phyloP scores from a whole-genome alignment of 1,139 yeast genomes.

The Debaryomyces singareniensis region DNA sequence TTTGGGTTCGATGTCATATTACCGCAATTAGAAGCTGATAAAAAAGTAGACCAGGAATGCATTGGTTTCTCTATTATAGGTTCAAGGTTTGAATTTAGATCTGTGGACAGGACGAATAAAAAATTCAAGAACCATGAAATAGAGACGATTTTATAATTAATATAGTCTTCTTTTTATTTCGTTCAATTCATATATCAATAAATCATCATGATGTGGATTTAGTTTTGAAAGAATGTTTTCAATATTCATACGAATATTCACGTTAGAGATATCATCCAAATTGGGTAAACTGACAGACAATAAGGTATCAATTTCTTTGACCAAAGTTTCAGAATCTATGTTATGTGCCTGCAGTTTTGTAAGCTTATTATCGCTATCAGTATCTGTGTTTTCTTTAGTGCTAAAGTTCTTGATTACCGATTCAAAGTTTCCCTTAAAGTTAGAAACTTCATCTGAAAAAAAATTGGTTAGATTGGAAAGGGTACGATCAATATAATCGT shows the following conservation, averaged over 20 bases:
- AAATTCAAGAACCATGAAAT: constrained; percentile 79
- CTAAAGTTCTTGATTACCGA: constrained; percentile 16
- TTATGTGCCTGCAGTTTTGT: constrained; percentile 2
- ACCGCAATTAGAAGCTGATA: constrained; percentile 8
- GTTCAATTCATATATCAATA: constrained; percentile 19
- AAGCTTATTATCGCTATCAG: constrained; percentile 1
- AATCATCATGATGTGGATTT: constrained; percentile 15
- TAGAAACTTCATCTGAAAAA: constrained; percentile 15
- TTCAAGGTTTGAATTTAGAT: constrained; percentile 67
- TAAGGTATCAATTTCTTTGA: constrained; percentile 15
- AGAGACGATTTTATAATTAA: constrained; percentile 43
- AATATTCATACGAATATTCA: constrained; percentile 8
- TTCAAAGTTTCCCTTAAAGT: constrained; percentile 24
- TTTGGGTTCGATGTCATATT: constrained; percentile 51
- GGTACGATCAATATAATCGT: constrained; percentile 19
- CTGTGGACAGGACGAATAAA: constrained; percentile 77
- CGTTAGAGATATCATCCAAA: constrained; percentile 5
- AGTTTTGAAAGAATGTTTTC: constrained; percentile 11
- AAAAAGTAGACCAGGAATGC: constrained; percentile 17
- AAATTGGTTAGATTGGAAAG: constrained; percentile 23
- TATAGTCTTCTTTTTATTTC: constrained; percentile 11
- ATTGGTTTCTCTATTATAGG: constrained; percentile 69
- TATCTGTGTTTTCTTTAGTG: background rate
- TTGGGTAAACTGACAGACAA: constrained; percentile 5
- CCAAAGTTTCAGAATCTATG: constrained; percentile 11